Conservation (phyloP, 371 early-diverging fungal species). For the Haplosporangium sp. region DNA sequence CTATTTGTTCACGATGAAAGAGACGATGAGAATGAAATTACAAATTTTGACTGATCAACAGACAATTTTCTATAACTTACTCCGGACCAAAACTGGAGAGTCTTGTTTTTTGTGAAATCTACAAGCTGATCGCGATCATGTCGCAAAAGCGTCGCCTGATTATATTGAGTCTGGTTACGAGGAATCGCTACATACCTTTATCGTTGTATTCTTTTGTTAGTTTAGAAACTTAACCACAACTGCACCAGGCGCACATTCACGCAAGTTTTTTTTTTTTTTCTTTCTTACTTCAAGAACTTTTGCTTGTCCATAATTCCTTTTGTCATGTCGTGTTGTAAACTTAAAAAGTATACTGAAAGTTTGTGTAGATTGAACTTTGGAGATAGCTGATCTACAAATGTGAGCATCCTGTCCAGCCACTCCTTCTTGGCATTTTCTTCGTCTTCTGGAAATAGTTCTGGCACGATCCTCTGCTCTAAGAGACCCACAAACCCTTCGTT, state of each 20-base stretch:
- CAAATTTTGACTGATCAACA: neutral
- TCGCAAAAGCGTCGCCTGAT: conserved; percentile 4
- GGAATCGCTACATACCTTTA: conserved; percentile 44
- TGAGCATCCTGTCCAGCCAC: conserved; percentile 38
- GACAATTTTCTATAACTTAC: conserved; percentile 3
- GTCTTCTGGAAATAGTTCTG: conserved; percentile 14
- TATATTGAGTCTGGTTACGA: conserved; percentile 14
- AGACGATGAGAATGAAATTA: neutral
- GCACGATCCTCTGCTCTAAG: conserved; percentile 37
- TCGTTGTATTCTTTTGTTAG: neutral
- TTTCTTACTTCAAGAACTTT: conserved; percentile 34
- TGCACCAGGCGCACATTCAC: neutral
- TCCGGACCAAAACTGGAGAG: conserved; percentile 25
- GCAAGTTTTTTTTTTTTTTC: neutral
- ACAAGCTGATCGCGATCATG: conserved; percentile 9
- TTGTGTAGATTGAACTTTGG: conserved; percentile 49
- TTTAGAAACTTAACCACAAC: neutral
- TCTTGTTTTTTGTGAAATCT: neutral
- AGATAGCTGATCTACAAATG: conserved; percentile 36
- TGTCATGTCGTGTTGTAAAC: conserved; percentile 29
- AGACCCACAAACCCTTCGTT: conserved; percentile 36
- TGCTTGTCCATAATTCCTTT: conserved; percentile 31
- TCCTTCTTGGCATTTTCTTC: conserved; percentile 27
- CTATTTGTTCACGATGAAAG: conserved; percentile 6
- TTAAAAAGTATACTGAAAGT: conserved; percentile 38